Evolutionary conservation across 306 rosid species (phyloP).

Genomic region (Sphenostylis stenocarpa): DNA sequence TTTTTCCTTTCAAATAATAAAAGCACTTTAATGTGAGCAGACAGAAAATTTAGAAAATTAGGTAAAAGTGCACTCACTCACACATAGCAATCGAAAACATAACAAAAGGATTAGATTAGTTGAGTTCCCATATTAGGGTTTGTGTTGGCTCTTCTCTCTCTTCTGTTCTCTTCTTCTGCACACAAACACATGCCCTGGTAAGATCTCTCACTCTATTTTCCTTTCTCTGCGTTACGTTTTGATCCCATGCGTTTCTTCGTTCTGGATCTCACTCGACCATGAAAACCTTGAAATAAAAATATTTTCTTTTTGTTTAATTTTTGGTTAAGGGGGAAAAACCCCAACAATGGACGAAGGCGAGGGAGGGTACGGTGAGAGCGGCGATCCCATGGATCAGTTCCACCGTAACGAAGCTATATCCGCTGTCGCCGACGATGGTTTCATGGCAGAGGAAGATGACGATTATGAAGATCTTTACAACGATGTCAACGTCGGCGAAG

Average conservation of each 20-base stretch:
- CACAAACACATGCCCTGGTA: slow-evolving; percentile 5
- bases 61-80: neutral
- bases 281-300: slow-evolving; percentile 23
- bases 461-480: slow-evolving; percentile 96
- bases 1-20: too few relatives aligned
- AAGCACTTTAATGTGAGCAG: too few relatives aligned
- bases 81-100: neutral
- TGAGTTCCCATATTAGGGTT: neutral
- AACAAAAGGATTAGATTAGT: neutral
- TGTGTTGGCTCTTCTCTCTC: neutral
- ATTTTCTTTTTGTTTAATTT: neutral
- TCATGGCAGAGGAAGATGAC: slow-evolving; percentile 83
- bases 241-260: neutral
- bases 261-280: neutral
- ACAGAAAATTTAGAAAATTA: neutral
- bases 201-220: neutral
- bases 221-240: slow-evolving; percentile 3
- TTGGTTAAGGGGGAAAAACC: neutral
- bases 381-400: slow-evolving; percentile 84
- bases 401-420: slow-evolving; percentile 99
- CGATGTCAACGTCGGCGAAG: slow-evolving; percentile 95
- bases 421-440: slow-evolving; percentile 91
- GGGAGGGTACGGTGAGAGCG: slow-evolving; percentile 63
- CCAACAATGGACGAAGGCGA: slow-evolving; percentile 59
- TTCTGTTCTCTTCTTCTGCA: neutral